Percentiles rank a stretch among this genome's conserved stretches.
These are phyloP conservation scores for Trichoderma sp. DNA, from an alignment of 2,329 filamentous ascomycete genomes.

Conservation along the genomic window DNA sequence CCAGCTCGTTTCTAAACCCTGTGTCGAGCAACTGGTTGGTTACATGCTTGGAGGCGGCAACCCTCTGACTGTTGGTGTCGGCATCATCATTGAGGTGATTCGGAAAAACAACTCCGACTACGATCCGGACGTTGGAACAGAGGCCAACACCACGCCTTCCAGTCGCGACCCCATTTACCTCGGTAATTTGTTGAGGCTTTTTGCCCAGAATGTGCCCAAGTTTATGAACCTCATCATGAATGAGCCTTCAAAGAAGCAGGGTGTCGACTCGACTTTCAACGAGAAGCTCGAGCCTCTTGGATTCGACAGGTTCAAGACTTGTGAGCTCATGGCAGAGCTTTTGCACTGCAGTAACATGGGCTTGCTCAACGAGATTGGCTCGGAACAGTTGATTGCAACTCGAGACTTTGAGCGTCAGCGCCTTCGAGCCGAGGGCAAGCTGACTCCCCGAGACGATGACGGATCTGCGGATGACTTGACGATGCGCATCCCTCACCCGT, in stretches of 20 bases:
- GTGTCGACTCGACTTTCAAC: constrained; percentile 84
- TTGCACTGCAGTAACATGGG: constrained; percentile 99
- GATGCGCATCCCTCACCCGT: constrained; percentile 53
- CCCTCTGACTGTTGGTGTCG: constrained; percentile 90
- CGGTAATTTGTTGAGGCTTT: constrained; percentile 82
- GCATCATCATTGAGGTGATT: constrained; percentile 97
- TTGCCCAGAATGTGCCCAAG: constrained; percentile 85
- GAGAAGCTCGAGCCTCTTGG: constrained; percentile 88
- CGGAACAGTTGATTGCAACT: constrained; percentile 78
- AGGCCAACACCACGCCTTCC: constrained; percentile 75
- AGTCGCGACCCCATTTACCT: constrained; percentile 93
- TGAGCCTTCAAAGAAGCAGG: constrained; percentile 67
- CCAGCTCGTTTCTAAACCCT: constrained; percentile 84
- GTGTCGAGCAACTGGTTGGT: constrained; percentile 77
- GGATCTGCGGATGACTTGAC: constrained; percentile 57
- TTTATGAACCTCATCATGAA: constrained; percentile 91
- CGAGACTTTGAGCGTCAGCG: constrained; percentile 80
- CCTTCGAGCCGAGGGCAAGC: constrained; percentile 72
- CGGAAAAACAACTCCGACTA: constrained; percentile 99
- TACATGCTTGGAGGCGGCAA: constrained; percentile 95
- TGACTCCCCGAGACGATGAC: constrained; percentile 46
- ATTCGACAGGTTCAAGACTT: constrained; percentile 98
- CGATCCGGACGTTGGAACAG: constrained; percentile 84
- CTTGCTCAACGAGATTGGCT: constrained; percentile 84
- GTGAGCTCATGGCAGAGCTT: constrained; percentile 96